A percentile compares a stretch with the other conserved stretches of the same genome.
Evolutionary conservation across 495 filamentous ascomycete genomes (phyloP).

Genomic region (Talaromyces liani): DNA sequence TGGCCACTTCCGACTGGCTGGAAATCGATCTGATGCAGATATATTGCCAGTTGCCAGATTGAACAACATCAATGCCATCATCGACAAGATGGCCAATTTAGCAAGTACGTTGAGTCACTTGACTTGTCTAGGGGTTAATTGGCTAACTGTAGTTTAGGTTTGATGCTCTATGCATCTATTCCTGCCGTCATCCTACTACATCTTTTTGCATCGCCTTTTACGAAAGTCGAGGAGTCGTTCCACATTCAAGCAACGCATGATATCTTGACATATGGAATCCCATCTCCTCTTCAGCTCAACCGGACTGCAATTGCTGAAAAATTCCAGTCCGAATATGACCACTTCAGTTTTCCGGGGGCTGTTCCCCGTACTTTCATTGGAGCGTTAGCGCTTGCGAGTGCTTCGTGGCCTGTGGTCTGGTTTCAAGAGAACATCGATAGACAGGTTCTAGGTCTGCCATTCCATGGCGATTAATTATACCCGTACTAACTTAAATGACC

Average conservation of each 20-base stretch:
- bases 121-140: background rate
- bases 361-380: slow-evolving; percentile 90
- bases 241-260: slow-evolving; percentile 95
- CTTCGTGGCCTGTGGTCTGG: slow-evolving; percentile 55
- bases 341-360: slow-evolving; percentile 82
- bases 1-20: too few species aligned
- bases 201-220: slow-evolving; percentile 75
- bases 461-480: background rate
- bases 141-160: background rate
- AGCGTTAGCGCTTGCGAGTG: slow-evolving; percentile 60
- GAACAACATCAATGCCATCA: too few species aligned
- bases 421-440: slow-evolving; percentile 32
- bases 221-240: slow-evolving; percentile 99
- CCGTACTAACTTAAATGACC: slow-evolving; percentile 6
- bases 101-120: background rate
- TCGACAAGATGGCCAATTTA: slow-evolving; percentile 3
- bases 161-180: slow-evolving; percentile 49
- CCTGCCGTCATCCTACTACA: slow-evolving; percentile 66
- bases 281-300: slow-evolving; percentile 23
- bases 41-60: too few species aligned
- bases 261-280: slow-evolving; percentile 71
- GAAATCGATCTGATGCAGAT: too few species aligned
- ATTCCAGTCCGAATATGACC: slow-evolving; percentile 62
- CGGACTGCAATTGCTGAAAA: slow-evolving; percentile 35
- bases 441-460: slow-evolving; percentile 45